Percentiles rank a stretch among this genome's conserved stretches.
Conservation (phyloP, 306 rosid genomes). For the Cicer arietinum region DNA sequence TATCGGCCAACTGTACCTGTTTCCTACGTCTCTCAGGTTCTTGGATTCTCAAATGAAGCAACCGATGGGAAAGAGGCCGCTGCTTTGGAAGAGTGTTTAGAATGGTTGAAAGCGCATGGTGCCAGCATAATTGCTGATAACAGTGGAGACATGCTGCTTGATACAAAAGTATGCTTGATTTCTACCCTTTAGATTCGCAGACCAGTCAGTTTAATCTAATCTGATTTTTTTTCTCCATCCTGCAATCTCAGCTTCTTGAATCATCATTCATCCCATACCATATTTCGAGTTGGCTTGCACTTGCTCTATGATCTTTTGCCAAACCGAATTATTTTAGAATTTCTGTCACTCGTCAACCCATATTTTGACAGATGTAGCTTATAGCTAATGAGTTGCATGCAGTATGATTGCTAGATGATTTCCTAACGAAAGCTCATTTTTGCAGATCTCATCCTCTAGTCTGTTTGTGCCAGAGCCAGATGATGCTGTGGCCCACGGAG, state of each 20-base stretch:
- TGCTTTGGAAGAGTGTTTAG: constrained; percentile 82
- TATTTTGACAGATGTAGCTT: not conserved
- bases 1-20: constrained; percentile 91
- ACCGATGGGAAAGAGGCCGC: constrained; percentile 62
- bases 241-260: constrained; percentile 7
- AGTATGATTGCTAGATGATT: constrained; percentile 22
- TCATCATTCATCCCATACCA: not conserved
- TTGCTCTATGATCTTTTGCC: not conserved
- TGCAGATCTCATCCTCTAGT: constrained; percentile 78
- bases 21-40: constrained; percentile 78
- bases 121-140: constrained; percentile 69
- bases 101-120: constrained; percentile 96
- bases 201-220: not conserved
- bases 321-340: not conserved
- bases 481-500: constrained; percentile 95
- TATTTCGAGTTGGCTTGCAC: constrained; percentile 1
- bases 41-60: constrained; percentile 75
- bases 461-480: constrained; percentile 91
- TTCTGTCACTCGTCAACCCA: not conserved
- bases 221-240: not conserved
- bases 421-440: constrained; percentile 20
- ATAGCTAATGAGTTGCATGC: constrained; percentile 7
- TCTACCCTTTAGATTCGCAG: constrained; percentile 17
- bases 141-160: constrained; percentile 73
- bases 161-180: constrained; percentile 71